These are phyloP conservation scores for Trichophyton equinum DNA, from an alignment of 2,329 filamentous ascomycete species.

Conservation along the genomic window DNA sequence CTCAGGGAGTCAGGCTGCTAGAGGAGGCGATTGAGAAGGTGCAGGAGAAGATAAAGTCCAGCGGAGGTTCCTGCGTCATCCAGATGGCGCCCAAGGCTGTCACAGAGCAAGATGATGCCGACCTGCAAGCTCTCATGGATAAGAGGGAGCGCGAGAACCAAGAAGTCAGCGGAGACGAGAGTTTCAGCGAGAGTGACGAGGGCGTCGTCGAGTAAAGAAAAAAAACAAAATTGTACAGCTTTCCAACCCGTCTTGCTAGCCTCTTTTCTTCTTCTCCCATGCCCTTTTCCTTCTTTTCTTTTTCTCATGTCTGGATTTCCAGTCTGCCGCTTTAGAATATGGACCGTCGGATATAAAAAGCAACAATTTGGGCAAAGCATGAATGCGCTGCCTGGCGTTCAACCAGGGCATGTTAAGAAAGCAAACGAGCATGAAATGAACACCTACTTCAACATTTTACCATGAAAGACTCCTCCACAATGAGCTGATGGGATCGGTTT, in stretches of 20 bases:
- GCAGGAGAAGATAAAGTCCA: slow-evolving; percentile 60
- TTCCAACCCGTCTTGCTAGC: neutral
- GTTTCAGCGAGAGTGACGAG: slow-evolving; percentile 88
- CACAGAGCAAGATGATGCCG: slow-evolving; percentile 94
- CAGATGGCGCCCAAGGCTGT: slow-evolving; percentile 99
- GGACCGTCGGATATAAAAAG: neutral
- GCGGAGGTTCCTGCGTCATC: slow-evolving; percentile 69
- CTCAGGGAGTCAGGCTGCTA: slow-evolving; percentile 65
- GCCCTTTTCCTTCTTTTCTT: neutral
- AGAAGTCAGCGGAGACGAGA: slow-evolving; percentile 95
- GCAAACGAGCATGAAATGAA: neutral
- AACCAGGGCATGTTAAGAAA: neutral
- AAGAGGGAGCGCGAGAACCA: slow-evolving; percentile 97
- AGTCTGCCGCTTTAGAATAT: neutral
- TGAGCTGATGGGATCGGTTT: neutral
- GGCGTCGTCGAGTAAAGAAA: slow-evolving; percentile 43
- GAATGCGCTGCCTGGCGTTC: neutral
- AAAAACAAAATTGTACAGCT: neutral
- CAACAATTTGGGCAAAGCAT: neutral
- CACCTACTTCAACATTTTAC: too few relatives aligned
- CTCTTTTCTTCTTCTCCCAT: neutral
- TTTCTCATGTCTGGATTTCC: neutral
- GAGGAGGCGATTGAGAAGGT: slow-evolving; percentile 87
- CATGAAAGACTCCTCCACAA: too few relatives aligned
- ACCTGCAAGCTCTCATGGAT: slow-evolving; percentile 96